A percentile compares a stretch with the other conserved stretches of the same genome.
These are phyloP conservation scores for Kingdonia uniflora DNA, from an alignment of 164 flowering plant species.

Conservation along the genomic window DNA sequence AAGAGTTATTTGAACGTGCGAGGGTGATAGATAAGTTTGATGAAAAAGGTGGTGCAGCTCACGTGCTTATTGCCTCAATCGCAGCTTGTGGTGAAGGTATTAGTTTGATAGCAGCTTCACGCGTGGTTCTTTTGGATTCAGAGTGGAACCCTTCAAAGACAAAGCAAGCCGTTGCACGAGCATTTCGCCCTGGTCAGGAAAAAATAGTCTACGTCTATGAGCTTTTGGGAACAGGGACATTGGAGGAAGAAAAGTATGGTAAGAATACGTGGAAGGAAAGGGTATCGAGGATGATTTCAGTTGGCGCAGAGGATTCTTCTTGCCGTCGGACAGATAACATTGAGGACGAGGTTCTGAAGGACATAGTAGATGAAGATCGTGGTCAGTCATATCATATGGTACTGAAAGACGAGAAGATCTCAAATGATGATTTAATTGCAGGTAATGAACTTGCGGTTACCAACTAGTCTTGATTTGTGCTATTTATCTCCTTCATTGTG, in stretches of 20 bases:
- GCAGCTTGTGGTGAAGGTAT: conserved; percentile 90
- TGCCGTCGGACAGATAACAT: conserved; percentile 64
- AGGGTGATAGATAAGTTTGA: conserved; percentile 78
- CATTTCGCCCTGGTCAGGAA: conserved; percentile 94
- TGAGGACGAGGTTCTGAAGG: conserved; percentile 74
- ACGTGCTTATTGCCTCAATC: conserved; percentile 70
- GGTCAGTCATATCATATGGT: conserved; percentile 53
- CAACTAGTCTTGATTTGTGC: too few relatives aligned
- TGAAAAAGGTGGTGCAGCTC: conserved; percentile 46
- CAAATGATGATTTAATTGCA: too few relatives aligned
- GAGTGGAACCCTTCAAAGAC: conserved; percentile 99
- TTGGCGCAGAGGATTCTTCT: conserved; percentile 70
- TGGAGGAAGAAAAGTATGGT: conserved; percentile 73
- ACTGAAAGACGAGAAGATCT: conserved; percentile 74
- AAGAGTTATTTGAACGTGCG: conserved; percentile 68
- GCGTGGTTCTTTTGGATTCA: conserved; percentile 80
- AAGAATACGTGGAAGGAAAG: conserved; percentile 82
- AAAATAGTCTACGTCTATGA: conserved; percentile 81
- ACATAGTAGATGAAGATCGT: conserved; percentile 68
- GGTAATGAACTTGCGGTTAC: too few relatives aligned
- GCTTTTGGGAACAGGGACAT: conserved; percentile 57
- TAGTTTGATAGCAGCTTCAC: conserved; percentile 90
- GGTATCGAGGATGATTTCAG: conserved; percentile 84
- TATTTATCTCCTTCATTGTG: too few relatives aligned
- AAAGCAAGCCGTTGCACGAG: conserved; percentile 93